A percentile compares a stretch with the other conserved stretches of the same genome.
These are phyloP conservation scores for Puccinia hordei DNA, from an alignment of 1,284 basidiomycete species.

Conservation along the genomic window DNA sequence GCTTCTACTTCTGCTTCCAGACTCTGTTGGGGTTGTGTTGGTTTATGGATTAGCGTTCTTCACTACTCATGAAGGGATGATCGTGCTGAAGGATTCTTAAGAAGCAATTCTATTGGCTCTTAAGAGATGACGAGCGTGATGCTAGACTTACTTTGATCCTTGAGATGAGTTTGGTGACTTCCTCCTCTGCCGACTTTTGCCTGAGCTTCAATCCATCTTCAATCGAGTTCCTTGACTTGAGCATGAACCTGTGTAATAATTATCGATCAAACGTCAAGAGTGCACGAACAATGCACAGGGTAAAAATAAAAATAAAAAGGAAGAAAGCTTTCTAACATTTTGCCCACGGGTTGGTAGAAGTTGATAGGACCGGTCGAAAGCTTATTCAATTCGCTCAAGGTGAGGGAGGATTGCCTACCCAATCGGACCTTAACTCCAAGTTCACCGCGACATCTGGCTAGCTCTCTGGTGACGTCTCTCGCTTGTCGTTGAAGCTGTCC, in stretches of 20 bases:
- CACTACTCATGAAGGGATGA: no score
- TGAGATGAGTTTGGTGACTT: neutral
- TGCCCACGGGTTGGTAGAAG: constrained; percentile 38
- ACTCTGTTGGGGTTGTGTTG: neutral
- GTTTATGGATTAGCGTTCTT: neutral
- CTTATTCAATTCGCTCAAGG: constrained; percentile 19
- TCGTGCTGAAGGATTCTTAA: neutral
- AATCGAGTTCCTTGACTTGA: constrained; percentile 2
- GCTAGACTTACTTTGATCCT: constrained; percentile 33
- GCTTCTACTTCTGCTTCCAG: constrained; percentile 42
- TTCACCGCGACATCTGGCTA: constrained; percentile 17
- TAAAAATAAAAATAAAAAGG: no score
- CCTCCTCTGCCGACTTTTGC: constrained; percentile 28
- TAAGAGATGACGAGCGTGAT: neutral
- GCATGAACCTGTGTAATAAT: constrained; percentile 44
- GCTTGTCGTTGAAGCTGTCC: constrained; percentile 37
- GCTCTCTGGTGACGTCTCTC: constrained; percentile 33
- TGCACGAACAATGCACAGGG: no score
- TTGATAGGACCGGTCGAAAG: neutral
- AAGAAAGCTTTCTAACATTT: constrained; percentile 25
- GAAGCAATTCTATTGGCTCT: no score
- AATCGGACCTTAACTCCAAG: neutral
- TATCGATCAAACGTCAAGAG: no score
- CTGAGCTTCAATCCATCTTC: constrained; percentile 2
- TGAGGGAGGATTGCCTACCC: constrained; percentile 28